Conservation (phyloP, 257 asterid genomes). For the Solanum chaucha region DNA sequence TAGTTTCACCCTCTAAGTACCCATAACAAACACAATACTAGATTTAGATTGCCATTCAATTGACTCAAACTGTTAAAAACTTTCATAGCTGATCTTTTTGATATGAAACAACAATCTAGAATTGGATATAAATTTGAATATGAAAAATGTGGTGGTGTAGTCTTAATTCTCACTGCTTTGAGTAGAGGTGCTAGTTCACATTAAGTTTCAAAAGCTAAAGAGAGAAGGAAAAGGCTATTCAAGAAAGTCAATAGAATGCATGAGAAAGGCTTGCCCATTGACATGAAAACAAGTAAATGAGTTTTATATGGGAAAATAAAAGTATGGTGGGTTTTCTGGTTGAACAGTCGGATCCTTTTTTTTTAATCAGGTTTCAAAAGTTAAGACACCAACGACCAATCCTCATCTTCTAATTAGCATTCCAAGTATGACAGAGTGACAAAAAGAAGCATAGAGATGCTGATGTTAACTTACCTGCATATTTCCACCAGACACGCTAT, state of each 20-base stretch:
- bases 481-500: conserved; percentile 71
- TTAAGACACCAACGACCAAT: not conserved
- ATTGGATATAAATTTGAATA: not conserved
- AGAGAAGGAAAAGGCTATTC: not conserved
- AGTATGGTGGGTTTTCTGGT: not conserved
- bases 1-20: not conserved
- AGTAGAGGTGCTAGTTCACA: not conserved
- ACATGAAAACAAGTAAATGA: not conserved
- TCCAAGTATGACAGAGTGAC: not conserved
- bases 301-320: not conserved
- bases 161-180: not conserved
- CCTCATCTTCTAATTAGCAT: not conserved
- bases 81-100: not conserved
- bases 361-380: not conserved
- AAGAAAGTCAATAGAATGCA: not conserved
- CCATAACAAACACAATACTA: not conserved
- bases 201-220: not conserved
- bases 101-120: not conserved
- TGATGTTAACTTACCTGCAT: conserved; percentile 58
- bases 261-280: not conserved
- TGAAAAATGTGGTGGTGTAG: not conserved
- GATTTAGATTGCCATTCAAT: not conserved
- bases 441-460: not conserved
- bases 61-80: not conserved
- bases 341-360: not conserved